Evolutionary conservation across 495 filamentous ascomycete genomes (phyloP).

Genomic region (Annulohypoxylon moriforme): DNA sequence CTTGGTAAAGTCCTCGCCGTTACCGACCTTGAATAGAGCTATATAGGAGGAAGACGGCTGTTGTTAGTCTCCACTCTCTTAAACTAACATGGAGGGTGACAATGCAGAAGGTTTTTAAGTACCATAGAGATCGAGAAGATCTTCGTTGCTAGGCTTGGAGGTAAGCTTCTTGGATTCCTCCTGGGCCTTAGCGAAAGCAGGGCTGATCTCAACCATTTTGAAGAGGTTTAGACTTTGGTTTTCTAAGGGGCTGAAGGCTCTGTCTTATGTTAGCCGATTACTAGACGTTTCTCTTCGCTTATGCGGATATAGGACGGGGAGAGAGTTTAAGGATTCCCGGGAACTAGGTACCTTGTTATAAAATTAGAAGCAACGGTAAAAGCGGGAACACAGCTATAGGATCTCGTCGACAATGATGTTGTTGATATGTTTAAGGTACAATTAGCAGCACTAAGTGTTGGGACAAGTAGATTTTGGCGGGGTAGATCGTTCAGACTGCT

Average conservation of each 20-base stretch:
- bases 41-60: neutral
- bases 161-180: slow-evolving; percentile 73
- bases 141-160: slow-evolving; percentile 66
- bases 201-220: slow-evolving; percentile 56
- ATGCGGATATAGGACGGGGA: slow-evolving; percentile 1
- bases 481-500: slow-evolving; percentile 16
- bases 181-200: slow-evolving; percentile 70
- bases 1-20: slow-evolving; percentile 59
- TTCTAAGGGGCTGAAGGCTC: neutral
- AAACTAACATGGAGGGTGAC: neutral
- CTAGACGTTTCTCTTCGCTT: slow-evolving; percentile 1
- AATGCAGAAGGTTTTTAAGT: slow-evolving; percentile 12
- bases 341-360: slow-evolving; percentile 11
- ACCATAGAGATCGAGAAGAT: slow-evolving; percentile 67
- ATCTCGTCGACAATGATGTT: slow-evolving; percentile 2
- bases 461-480: slow-evolving; percentile 35
- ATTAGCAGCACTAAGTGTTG: slow-evolving; percentile 13
- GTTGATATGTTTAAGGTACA: slow-evolving; percentile 1
- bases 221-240: slow-evolving; percentile 15
- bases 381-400: neutral
- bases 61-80: slow-evolving; percentile 21
- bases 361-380: neutral
- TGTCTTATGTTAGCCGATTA: slow-evolving; percentile 19
- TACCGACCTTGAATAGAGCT: slow-evolving; percentile 66
- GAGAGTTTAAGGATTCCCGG: neutral